A percentile compares a stretch with the other conserved stretches of the same genome.
phyloP scores from a whole-genome alignment of 805 yeast species.

The Starmerella powellii region DNA sequence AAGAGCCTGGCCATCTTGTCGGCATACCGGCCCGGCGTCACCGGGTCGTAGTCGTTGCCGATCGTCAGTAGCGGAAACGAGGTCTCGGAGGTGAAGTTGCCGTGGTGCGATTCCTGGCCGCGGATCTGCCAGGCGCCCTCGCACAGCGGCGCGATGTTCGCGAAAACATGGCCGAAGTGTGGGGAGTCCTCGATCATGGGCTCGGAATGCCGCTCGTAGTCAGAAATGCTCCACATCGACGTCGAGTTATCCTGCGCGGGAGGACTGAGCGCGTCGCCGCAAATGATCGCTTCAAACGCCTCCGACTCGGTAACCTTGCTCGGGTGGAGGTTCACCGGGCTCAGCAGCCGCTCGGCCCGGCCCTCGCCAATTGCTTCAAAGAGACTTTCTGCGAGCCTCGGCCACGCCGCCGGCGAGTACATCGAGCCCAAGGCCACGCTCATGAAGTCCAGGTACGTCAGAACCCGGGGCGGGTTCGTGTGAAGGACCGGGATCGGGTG shows the following conservation, averaged over 20 bases:
- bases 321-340: neutral
- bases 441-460: slow-evolving; percentile 12
- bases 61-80: slow-evolving; percentile 14
- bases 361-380: slow-evolving; percentile 10
- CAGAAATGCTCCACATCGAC: slow-evolving; percentile 3
- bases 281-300: slow-evolving; percentile 5
- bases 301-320: neutral
- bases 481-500: slow-evolving; percentile 4
- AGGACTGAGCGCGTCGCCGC: slow-evolving; percentile 1
- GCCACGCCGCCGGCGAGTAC: slow-evolving; percentile 19
- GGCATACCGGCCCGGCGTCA: slow-evolving; percentile 21
- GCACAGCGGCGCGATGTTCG: slow-evolving; percentile 7
- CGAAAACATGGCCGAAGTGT: slow-evolving; percentile 7
- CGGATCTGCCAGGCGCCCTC: slow-evolving; percentile 7
- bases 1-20: slow-evolving; percentile 14
- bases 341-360: neutral
- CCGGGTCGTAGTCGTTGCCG: slow-evolving; percentile 22
- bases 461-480: slow-evolving; percentile 11
- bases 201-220: slow-evolving; percentile 6
- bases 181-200: slow-evolving; percentile 2
- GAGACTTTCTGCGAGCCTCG: slow-evolving; percentile 12
- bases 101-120: slow-evolving; percentile 7
- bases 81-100: slow-evolving; percentile 5
- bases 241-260: neutral
- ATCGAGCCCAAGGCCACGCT: slow-evolving; percentile 10